phyloP scores from a whole-genome alignment of 441 rosid genomes.

The Adansonia gregorii region DNA sequence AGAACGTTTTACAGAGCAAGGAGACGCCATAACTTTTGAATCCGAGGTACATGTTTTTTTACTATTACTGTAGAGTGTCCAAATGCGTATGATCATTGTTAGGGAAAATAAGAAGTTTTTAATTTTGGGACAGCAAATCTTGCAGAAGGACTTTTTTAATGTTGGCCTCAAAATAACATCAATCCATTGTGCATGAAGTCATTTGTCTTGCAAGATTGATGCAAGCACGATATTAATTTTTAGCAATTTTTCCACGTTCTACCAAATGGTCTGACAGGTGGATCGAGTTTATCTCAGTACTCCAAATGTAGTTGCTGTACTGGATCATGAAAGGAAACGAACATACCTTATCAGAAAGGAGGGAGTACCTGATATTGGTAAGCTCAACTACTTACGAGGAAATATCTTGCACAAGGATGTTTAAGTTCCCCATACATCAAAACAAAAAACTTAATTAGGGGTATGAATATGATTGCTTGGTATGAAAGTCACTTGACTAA shows the following conservation, averaged over 20 bases:
- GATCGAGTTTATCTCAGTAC: constrained; percentile 82
- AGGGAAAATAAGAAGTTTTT: background rate
- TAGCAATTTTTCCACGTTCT: too few relatives aligned
- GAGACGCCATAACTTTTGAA: constrained; percentile 58
- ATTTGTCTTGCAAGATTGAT: background rate
- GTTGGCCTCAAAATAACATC: background rate
- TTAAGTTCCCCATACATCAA: background rate
- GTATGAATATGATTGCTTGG: background rate
- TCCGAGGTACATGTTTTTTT: constrained; percentile 53
- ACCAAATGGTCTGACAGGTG: constrained; percentile 50
- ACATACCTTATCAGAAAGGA: constrained; percentile 69
- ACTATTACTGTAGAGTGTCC: background rate
- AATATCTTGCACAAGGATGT: background rate
- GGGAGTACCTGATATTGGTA: constrained; percentile 91
- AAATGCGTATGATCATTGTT: background rate
- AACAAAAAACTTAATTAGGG: background rate
- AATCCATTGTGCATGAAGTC: background rate
- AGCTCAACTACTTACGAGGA: constrained; percentile 25
- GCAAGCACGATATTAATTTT: too few relatives aligned
- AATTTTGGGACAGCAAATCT: background rate
- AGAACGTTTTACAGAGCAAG: constrained; percentile 62
- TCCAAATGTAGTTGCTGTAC: constrained; percentile 61
- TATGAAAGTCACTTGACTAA: background rate
- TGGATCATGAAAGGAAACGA: constrained; percentile 76
- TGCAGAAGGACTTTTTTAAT: background rate